These are phyloP conservation scores for Tephrocybe sp. DNA, from an alignment of 768 basidiomycete species.

Conservation along the genomic window DNA sequence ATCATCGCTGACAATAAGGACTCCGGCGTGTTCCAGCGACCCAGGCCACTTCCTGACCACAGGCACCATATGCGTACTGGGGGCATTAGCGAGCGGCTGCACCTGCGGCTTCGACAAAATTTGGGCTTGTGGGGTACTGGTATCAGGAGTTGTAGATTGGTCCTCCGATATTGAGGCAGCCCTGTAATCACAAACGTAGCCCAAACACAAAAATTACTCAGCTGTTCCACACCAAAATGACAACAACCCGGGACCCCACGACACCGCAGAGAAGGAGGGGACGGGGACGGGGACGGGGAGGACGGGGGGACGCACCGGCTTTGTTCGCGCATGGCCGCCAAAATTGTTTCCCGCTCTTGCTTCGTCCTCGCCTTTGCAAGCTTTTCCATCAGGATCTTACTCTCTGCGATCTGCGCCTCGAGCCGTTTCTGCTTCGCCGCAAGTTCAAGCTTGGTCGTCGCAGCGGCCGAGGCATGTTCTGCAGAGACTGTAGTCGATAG, in stretches of 20 bases:
- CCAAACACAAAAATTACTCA: constrained; percentile 21
- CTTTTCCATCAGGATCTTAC: constrained; percentile 48
- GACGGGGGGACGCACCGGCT: constrained; percentile 46
- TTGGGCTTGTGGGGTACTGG: background rate
- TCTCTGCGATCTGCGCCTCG: constrained; percentile 53
- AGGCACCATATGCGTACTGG: constrained; percentile 14
- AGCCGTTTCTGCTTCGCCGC: constrained; percentile 49
- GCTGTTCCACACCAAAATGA: constrained; percentile 10
- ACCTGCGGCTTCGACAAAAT: background rate
- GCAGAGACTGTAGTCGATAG: background rate
- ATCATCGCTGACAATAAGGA: constrained; percentile 46
- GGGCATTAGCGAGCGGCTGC: constrained; percentile 1
- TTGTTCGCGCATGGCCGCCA: constrained; percentile 47
- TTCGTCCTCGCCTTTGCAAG: constrained; percentile 47
- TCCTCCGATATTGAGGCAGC: constrained; percentile 30
- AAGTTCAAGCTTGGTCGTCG: constrained; percentile 29
- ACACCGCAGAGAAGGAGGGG: constrained; percentile 2
- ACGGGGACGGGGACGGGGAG: constrained; percentile 14
- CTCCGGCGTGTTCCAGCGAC: constrained; percentile 36
- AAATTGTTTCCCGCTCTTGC: constrained; percentile 48
- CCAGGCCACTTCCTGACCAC: constrained; percentile 45
- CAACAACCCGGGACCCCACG: constrained; percentile 10
- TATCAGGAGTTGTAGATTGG: constrained; percentile 12
- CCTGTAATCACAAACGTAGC: constrained; percentile 27
- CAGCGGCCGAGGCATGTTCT: background rate